Evolutionary conservation across 1,139 yeast species (phyloP).

Genomic region (Pichia sp.): DNA sequence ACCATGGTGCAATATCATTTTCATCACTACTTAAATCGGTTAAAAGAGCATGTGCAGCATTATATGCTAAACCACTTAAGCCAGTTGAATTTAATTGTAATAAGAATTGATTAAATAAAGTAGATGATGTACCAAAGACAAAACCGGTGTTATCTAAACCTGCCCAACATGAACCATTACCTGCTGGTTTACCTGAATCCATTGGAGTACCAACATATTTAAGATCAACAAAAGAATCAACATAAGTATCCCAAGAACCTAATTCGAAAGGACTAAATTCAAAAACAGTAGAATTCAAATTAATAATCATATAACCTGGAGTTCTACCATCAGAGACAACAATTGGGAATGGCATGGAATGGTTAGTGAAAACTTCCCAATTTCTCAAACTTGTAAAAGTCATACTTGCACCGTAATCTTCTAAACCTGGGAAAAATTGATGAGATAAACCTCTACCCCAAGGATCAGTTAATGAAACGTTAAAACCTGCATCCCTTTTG

Average conservation of each 20-base stretch:
- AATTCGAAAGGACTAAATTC: slow-evolving; percentile 79
- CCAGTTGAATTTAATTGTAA: slow-evolving; percentile 53
- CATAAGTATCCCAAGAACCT: slow-evolving; percentile 84
- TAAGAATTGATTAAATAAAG: slow-evolving; percentile 67
- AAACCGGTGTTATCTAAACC: slow-evolving; percentile 80
- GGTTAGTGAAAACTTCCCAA: slow-evolving; percentile 46
- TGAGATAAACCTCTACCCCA: slow-evolving; percentile 88
- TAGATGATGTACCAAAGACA: slow-evolving; percentile 70
- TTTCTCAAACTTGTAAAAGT: slow-evolving; percentile 60
- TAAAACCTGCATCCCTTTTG: slow-evolving; percentile 73
- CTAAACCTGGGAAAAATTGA: slow-evolving; percentile 59
- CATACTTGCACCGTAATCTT: slow-evolving; percentile 55
- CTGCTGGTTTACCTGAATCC: slow-evolving; percentile 46
- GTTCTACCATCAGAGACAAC: slow-evolving; percentile 73
- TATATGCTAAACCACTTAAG: slow-evolving; percentile 42
- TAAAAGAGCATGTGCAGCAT: slow-evolving; percentile 42
- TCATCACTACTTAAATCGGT: slow-evolving; percentile 39
- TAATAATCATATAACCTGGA: slow-evolving; percentile 53
- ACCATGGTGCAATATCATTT: slow-evolving; percentile 34
- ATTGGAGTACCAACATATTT: slow-evolving; percentile 71
- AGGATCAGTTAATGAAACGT: slow-evolving; percentile 74
- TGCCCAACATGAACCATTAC: slow-evolving; percentile 43
- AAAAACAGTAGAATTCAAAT: slow-evolving; percentile 64
- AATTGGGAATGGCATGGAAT: slow-evolving; percentile 79
- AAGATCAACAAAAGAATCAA: slow-evolving; percentile 60